Conservation (phyloP, 768 basidiomycete species). For the Wakefieldia striispora region DNA sequence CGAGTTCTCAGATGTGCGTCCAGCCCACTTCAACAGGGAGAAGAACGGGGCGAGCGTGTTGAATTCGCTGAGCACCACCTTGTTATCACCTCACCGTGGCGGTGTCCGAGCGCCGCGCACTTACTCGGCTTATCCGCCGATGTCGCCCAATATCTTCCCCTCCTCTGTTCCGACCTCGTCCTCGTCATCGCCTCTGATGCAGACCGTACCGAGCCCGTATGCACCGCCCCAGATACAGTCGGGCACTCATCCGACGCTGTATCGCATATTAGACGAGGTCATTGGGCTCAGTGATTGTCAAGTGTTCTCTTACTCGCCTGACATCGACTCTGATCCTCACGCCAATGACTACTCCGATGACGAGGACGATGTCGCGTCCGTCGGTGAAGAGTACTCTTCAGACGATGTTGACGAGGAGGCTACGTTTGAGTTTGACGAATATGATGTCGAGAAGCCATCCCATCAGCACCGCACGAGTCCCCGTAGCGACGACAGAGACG, state of each 20-base stretch:
- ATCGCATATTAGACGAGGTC: slow-evolving; percentile 84
- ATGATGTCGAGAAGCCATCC: slow-evolving; percentile 60
- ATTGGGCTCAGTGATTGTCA: slow-evolving; percentile 91
- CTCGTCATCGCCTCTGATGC: slow-evolving; percentile 66
- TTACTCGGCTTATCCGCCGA: slow-evolving; percentile 84
- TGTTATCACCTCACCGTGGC: slow-evolving; percentile 68
- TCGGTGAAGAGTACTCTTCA: slow-evolving; percentile 66
- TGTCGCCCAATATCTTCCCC: slow-evolving; percentile 70
- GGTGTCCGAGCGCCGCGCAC: slow-evolving; percentile 70
- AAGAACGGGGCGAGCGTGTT: slow-evolving; percentile 73
- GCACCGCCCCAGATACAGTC: slow-evolving; percentile 71
- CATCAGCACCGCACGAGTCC: slow-evolving; percentile 10
- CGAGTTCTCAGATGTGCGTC: slow-evolving; percentile 91
- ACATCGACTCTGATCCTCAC: slow-evolving; percentile 93
- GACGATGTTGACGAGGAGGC: slow-evolving; percentile 73
- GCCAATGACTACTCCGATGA: slow-evolving; percentile 78
- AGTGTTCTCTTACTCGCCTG: slow-evolving; percentile 91
- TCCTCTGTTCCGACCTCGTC: slow-evolving; percentile 66
- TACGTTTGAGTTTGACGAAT: slow-evolving; percentile 78
- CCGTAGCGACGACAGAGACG: slow-evolving; percentile 1
- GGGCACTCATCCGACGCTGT: slow-evolving; percentile 86
- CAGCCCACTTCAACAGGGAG: slow-evolving; percentile 87
- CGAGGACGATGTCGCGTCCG: slow-evolving; percentile 68
- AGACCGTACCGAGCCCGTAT: slow-evolving; percentile 58
- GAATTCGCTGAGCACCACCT: slow-evolving; percentile 79